Evolutionary conservation across 805 yeast genomes (phyloP).

Genomic region (Lachancea nothofagi): DNA sequence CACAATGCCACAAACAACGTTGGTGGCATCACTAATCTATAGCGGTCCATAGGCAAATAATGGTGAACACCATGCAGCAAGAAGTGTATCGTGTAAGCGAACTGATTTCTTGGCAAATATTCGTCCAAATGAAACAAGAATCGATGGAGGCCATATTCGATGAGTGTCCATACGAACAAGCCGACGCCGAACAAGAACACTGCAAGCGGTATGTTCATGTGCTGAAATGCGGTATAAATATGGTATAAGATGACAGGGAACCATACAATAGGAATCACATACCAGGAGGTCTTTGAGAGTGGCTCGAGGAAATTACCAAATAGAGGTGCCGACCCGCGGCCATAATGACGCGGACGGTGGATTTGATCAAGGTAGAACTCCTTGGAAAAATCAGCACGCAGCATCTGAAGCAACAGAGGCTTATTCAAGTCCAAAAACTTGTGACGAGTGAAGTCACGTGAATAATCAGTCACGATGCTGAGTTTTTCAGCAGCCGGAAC

Average conservation of each 20-base stretch:
- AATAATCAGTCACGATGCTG: conserved; percentile 71
- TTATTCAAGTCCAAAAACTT: conserved; percentile 78
- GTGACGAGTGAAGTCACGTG: conserved; percentile 66
- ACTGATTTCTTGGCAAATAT: conserved; percentile 72
- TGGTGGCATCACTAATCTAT: conserved; percentile 95
- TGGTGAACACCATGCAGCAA: conserved; percentile 94
- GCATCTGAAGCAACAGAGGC: conserved; percentile 78
- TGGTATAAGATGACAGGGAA: conserved; percentile 68
- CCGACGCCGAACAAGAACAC: conserved; percentile 67
- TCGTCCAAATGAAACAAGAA: conserved; percentile 89
- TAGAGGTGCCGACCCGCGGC: conserved; percentile 91
- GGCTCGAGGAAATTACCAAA: conserved; percentile 96
- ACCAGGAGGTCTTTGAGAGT: conserved; percentile 88
- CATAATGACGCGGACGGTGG: conserved; percentile 97
- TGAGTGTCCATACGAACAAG: conserved; percentile 85
- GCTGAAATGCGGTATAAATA: conserved; percentile 52
- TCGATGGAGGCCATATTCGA: conserved; percentile 85
- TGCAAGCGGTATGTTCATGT: conserved; percentile 41
- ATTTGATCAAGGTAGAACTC: conserved; percentile 93
- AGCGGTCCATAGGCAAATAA: conserved; percentile 92
- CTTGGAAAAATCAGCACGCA: conserved; percentile 68
- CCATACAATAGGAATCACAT: conserved; percentile 84
- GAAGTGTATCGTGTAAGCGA: conserved; percentile 79
- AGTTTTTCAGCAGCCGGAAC: conserved; percentile 71
- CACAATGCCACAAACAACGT: conserved; percentile 67